Evolutionary conservation across 768 basidiomycete genomes (phyloP).

Genomic region (Phanerodontia chrysosporium): DNA sequence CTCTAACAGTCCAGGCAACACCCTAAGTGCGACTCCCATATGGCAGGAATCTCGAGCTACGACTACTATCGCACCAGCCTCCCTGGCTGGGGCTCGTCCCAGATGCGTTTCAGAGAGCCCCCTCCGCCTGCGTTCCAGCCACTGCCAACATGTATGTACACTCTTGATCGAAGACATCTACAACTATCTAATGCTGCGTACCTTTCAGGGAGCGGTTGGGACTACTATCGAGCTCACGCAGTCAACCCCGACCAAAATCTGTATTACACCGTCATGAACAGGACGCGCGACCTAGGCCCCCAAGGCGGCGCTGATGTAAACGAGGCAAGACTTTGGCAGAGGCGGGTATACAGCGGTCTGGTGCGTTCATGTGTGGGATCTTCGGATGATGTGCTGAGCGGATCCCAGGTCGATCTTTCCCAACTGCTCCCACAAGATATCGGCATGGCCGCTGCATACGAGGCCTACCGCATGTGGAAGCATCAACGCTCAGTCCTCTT

Average conservation of each 20-base stretch:
- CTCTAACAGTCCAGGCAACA: not conserved
- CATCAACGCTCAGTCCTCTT: constrained; percentile 48
- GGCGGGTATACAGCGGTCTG: constrained; percentile 58
- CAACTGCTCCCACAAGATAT: constrained; percentile 55
- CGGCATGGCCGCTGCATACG: constrained; percentile 75
- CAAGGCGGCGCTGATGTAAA: constrained; percentile 44
- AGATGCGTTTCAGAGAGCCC: constrained; percentile 32
- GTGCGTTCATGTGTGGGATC: constrained; percentile 31
- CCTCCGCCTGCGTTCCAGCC: constrained; percentile 36
- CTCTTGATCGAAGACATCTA: constrained; percentile 10
- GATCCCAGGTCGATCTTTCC: constrained; percentile 44
- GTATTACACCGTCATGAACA: constrained; percentile 34
- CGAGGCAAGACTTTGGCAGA: constrained; percentile 65
- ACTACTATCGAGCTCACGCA: constrained; percentile 64
- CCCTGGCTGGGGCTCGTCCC: constrained; percentile 48
- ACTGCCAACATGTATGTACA: constrained; percentile 48
- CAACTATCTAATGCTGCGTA: not conserved
- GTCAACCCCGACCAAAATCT: constrained; percentile 42
- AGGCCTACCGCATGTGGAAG: constrained; percentile 67
- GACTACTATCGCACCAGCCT: constrained; percentile 19
- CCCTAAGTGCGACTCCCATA: not conserved
- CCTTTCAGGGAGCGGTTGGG: constrained; percentile 52
- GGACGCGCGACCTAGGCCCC: constrained; percentile 17
- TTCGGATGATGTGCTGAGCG: not conserved
- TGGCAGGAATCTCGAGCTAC: constrained; percentile 8